Conservation (phyloP, 1,284 basidiomycete genomes). For the Schizophyllum commune region DNA sequence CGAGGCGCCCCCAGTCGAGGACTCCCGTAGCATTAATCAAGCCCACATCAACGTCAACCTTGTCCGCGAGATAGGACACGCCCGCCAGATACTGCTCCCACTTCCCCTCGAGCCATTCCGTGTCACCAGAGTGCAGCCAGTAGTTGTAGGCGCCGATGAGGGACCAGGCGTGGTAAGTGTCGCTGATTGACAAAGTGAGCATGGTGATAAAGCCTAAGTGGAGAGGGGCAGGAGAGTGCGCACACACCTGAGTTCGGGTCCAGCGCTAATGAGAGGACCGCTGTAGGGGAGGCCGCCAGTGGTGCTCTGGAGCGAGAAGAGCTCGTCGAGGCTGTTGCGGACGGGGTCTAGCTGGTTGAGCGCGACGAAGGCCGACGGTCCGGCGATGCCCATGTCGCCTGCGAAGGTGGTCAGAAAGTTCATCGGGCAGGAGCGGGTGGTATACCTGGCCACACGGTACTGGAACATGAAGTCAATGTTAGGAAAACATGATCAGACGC, state of each 20-base stretch:
- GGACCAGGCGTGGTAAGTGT: constrained; percentile 37
- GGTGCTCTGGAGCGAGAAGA: constrained; percentile 16
- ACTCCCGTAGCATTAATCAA: constrained; percentile 39
- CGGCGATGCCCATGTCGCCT: constrained; percentile 59
- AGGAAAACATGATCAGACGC: background rate
- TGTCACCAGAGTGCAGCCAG: constrained; percentile 39
- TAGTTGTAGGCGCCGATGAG: constrained; percentile 40
- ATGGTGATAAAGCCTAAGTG: background rate
- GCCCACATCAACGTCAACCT: constrained; percentile 33
- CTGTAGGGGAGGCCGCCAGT: constrained; percentile 25
- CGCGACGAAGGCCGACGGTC: constrained; percentile 52
- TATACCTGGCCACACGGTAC: constrained; percentile 51
- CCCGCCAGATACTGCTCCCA: constrained; percentile 49
- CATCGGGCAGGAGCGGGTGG: background rate
- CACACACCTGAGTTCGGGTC: background rate
- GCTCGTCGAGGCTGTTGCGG: constrained; percentile 27
- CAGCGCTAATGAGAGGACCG: constrained; percentile 15
- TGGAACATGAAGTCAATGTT: constrained; percentile 11
- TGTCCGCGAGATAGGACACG: constrained; percentile 33
- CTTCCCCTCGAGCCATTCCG: constrained; percentile 31
- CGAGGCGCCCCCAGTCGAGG: constrained; percentile 41
- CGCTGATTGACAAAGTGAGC: constrained; percentile 10
- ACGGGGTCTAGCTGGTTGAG: constrained; percentile 51
- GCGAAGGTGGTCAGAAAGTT: background rate
- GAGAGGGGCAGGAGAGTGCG: background rate